Conservation (phyloP, 2,329 filamentous ascomycete genomes). For the Cladosporium colombiae region DNA sequence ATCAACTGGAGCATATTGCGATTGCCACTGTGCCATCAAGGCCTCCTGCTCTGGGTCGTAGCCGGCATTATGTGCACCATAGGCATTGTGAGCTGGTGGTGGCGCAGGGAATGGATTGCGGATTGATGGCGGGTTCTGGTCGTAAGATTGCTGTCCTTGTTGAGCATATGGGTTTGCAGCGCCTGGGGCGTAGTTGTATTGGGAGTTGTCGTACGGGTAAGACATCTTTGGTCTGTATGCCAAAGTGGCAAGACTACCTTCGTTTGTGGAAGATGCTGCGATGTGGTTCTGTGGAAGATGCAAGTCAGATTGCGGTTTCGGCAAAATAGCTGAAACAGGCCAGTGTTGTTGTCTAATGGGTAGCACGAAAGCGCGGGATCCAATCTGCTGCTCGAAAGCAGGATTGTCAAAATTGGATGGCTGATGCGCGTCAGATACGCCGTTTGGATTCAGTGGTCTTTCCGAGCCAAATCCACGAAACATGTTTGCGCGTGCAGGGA, state of each 20-base stretch:
- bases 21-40: constrained; percentile 93
- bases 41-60: constrained; percentile 81
- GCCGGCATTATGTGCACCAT: constrained; percentile 37
- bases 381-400: background rate
- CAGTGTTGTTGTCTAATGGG: background rate
- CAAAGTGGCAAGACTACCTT: background rate
- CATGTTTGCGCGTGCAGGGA: background rate
- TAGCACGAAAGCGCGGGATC: background rate
- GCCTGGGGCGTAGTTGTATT: constrained; percentile 28
- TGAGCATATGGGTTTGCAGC: constrained; percentile 49
- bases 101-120: constrained; percentile 78
- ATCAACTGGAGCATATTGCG: constrained; percentile 35
- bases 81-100: constrained; percentile 38
- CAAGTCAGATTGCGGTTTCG: background rate
- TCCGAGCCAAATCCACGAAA: background rate
- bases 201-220: constrained; percentile 23
- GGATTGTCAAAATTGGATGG: background rate
- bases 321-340: background rate
- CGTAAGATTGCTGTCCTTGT: constrained; percentile 32
- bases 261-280: background rate
- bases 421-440: background rate
- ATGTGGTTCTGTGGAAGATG: background rate
- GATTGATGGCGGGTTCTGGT: constrained; percentile 62
- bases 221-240: constrained; percentile 16
- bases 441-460: background rate